Conservation (phyloP, 306 rosid genomes). For the Ceratonia siliqua region DNA sequence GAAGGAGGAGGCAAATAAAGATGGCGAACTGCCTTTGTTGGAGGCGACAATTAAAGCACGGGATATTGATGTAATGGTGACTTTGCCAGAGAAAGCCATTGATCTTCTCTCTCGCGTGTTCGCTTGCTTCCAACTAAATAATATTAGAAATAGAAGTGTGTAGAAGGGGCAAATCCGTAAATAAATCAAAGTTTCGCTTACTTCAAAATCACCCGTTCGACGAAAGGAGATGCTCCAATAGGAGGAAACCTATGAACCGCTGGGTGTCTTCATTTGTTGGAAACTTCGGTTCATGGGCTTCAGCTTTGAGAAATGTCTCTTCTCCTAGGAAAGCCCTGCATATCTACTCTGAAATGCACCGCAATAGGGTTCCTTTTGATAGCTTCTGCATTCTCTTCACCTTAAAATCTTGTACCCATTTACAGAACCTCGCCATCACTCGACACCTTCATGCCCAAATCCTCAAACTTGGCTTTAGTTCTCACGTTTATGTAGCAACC, state of each 20-base stretch:
- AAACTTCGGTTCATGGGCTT: constrained; percentile 51
- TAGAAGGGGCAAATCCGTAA: no score
- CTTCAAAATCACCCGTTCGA: no score
- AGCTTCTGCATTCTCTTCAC: constrained; percentile 55
- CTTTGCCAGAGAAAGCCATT: constrained; percentile 35
- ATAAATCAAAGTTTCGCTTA: no score
- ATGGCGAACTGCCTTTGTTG: background rate
- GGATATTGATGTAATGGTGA: background rate
- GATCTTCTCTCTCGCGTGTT: background rate
- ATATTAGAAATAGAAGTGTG: no score
- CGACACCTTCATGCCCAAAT: constrained; percentile 64
- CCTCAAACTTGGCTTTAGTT: constrained; percentile 55
- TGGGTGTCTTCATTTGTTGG: constrained; percentile 25
- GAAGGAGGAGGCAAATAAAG: background rate
- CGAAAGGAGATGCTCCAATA: background rate
- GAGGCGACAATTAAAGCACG: constrained; percentile 35
- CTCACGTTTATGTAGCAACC: constrained; percentile 49
- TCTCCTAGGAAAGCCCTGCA: constrained; percentile 47
- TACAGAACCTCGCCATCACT: constrained; percentile 29
- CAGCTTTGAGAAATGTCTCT: constrained; percentile 51
- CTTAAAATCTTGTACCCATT: constrained; percentile 55
- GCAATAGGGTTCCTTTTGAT: constrained; percentile 36
- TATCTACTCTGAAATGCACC: constrained; percentile 52
- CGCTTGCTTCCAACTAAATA: background rate
- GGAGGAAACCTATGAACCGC: constrained; percentile 25